These are phyloP conservation scores for Dendrothele bispora DNA, from an alignment of 768 basidiomycete species.

Conservation along the genomic window DNA sequence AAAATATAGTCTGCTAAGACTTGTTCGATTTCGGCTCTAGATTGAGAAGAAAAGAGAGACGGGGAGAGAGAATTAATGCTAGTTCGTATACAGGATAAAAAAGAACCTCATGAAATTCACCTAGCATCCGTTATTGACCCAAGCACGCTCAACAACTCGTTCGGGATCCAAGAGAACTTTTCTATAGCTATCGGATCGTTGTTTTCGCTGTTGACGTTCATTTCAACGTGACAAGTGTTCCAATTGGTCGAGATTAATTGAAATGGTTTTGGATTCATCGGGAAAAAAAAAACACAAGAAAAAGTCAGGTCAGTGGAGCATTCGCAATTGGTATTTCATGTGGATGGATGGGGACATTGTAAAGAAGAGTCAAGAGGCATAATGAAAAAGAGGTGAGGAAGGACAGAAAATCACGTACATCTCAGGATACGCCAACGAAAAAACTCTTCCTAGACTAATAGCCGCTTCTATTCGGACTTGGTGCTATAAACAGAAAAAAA, in stretches of 20 bases:
- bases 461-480: conserved; percentile 75
- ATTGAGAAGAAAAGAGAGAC: not conserved
- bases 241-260: too few relatives aligned
- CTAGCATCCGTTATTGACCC: conserved; percentile 56
- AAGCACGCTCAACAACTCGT: conserved; percentile 60
- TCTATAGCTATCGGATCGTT: conserved; percentile 67
- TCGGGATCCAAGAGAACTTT: conserved; percentile 94
- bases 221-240: too few relatives aligned
- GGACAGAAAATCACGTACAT: conserved; percentile 59
- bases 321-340: too few relatives aligned
- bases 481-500: conserved; percentile 34
- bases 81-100: too few relatives aligned
- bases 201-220: conserved; percentile 87
- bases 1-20: conserved; percentile 75
- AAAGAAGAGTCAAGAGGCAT: too few relatives aligned
- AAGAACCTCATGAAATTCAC: too few relatives aligned
- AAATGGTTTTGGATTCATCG: too few relatives aligned
- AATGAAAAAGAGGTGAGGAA: too few relatives aligned
- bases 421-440: conserved; percentile 80
- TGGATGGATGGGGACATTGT: too few relatives aligned
- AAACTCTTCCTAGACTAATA: conserved; percentile 74
- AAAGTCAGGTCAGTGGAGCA: too few relatives aligned
- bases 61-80: not conserved
- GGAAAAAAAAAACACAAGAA: too few relatives aligned
- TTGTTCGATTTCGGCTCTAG: conserved; percentile 62